Evolutionary conservation across 2,329 filamentous ascomycete genomes (phyloP), one percentile per base, ranked within the genome.

Genomic region (Ramularia collo-cygni): DNA sequence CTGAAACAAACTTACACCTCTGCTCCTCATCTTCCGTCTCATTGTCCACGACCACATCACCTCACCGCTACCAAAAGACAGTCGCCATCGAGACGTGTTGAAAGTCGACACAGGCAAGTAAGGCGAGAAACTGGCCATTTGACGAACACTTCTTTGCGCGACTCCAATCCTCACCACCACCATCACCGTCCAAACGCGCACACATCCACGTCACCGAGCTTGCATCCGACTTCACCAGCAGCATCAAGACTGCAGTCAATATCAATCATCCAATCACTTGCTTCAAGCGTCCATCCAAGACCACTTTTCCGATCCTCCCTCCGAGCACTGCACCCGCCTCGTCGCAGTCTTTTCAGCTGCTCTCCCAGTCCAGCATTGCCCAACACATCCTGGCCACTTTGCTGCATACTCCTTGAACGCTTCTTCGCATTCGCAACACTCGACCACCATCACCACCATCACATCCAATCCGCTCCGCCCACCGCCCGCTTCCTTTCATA

Each of bases 401-500:
- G 37, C 40, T 15, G 35, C 32, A 34, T 24, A 34, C 44, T 44
- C 42, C 42, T 40, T 44, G 37, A 44, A 27, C 38, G 44, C 44
- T 27, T n/a, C n/a, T n/a, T 41, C 38, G 44, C 44, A 18, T 24
- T 24, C 10, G 36, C 34, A 24, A 19, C 33, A 35, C 36, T 28
- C 30, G 37, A 29, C 35, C 39, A 43, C 42, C 26, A 29, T 16
- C 38, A 47, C 40, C 40, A 29, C 15, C 16, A n/a, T 30, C 28
- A n/a, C 16, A n/a, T 30, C 28, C 33, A 32, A 18, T 13, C 33
- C 40, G 17, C 35, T 30, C 26, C 28, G 28, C 21, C 37, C 28
- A 27, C 40, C 31, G 35, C 42, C 38, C 44, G 37, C 30, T 40
- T 21, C 35, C 40, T 17, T 35, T 35, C 41, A 39, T n/a, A 30